Conservation (phyloP, 2,329 filamentous ascomycete genomes). For the Penicillium vulpinum region DNA sequence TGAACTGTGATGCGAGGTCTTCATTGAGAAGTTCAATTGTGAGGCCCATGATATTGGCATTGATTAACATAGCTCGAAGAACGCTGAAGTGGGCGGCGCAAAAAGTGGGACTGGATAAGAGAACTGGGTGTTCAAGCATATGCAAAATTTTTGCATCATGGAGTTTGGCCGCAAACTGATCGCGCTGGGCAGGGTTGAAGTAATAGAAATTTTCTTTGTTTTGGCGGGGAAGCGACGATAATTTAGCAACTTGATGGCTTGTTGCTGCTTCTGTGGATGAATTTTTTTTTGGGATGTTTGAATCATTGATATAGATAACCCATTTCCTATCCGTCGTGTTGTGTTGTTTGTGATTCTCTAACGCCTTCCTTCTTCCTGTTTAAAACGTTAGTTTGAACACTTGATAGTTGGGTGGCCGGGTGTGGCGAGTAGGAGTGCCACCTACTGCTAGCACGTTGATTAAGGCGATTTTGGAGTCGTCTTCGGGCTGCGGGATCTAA, state of each 20-base stretch:
- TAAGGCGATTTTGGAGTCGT: slow-evolving; percentile 25
- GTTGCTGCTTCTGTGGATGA: neutral
- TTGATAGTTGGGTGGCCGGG: neutral
- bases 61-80: slow-evolving; percentile 13
- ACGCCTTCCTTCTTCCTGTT: slow-evolving; percentile 17
- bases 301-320: slow-evolving; percentile 17
- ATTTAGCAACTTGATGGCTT: neutral
- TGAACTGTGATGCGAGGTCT: slow-evolving; percentile 21
- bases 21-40: slow-evolving; percentile 14
- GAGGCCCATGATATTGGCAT: slow-evolving; percentile 17
- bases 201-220: no score
- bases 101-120: neutral
- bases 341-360: slow-evolving; percentile 1
- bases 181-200: no score
- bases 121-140: neutral
- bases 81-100: slow-evolving; percentile 9
- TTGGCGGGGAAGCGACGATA: neutral
- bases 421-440: neutral
- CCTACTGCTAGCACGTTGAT: slow-evolving; percentile 26
- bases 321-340: slow-evolving; percentile 6
- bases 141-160: neutral
- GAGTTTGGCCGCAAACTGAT: neutral
- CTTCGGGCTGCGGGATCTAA: slow-evolving; percentile 13
- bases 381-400: neutral
- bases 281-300: neutral